Evolutionary conservation across 257 asterid species (phyloP).

Genomic region (Nicotiana otophora): DNA sequence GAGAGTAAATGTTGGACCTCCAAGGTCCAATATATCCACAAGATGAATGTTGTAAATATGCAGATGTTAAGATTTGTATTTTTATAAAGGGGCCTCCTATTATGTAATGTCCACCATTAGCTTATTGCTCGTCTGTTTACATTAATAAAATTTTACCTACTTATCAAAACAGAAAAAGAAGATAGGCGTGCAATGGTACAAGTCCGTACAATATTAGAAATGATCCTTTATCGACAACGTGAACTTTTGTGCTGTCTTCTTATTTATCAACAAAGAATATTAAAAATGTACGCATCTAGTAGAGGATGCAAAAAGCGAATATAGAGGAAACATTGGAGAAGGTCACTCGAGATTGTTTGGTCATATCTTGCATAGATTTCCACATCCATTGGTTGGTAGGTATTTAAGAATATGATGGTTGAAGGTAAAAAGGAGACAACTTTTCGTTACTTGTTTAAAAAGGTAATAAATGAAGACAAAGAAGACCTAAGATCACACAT

Average conservation of each 20-base stretch:
- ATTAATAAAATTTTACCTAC: background rate
- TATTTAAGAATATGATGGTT: background rate
- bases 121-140: background rate
- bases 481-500: background rate
- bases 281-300: background rate
- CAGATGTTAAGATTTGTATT: background rate
- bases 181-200: background rate
- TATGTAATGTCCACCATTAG: background rate
- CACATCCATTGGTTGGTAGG: background rate
- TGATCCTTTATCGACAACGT: background rate
- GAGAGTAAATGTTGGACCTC: background rate
- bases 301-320: background rate
- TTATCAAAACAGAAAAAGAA: background rate
- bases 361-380: background rate
- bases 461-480: background rate
- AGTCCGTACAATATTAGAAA: background rate
- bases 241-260: background rate
- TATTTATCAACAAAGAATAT: background rate
- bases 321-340: background rate
- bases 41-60: background rate
- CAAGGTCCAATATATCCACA: background rate
- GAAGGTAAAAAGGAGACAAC: background rate
- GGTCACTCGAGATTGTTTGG: background rate
- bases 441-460: background rate
- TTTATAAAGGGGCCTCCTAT: background rate